phyloP scores from a whole-genome alignment of 805 yeast genomes.

The Myxozyma neglecta region DNA sequence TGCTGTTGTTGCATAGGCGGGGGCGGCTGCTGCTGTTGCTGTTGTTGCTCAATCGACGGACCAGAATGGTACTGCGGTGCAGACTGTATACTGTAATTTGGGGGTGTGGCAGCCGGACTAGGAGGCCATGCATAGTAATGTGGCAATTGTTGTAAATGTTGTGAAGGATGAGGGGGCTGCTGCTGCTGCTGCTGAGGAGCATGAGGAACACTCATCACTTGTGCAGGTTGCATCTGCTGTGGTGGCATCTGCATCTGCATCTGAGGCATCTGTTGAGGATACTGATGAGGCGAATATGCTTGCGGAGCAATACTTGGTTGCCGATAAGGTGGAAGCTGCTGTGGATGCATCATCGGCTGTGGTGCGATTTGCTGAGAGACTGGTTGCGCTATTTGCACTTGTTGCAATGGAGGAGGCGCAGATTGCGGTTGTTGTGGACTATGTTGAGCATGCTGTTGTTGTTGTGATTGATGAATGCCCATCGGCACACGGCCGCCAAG shows the following conservation, averaged over 20 bases:
- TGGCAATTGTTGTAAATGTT: conserved; percentile 20
- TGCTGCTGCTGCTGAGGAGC: conserved; percentile 6
- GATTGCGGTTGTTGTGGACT: background rate
- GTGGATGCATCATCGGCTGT: background rate
- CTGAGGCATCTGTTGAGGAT: conserved; percentile 18
- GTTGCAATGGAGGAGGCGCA: conserved; percentile 7
- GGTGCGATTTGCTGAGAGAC: background rate
- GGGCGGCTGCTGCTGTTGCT: background rate
- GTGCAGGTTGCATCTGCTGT: background rate
- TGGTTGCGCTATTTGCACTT: conserved; percentile 5
- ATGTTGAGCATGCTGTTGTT: conserved; percentile 1
- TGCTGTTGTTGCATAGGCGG: background rate
- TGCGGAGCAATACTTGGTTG: background rate
- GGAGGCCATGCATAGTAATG: conserved; percentile 44
- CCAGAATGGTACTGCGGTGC: conserved; percentile 12
- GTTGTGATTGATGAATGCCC: conserved; percentile 2
- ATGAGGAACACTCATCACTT: background rate
- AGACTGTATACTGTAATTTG: conserved; percentile 17
- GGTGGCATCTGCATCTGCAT: conserved; percentile 5
- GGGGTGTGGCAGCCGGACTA: conserved; percentile 50
- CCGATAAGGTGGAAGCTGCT: conserved; percentile 3
- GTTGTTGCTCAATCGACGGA: background rate
- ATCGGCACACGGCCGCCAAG: conserved; percentile 9
- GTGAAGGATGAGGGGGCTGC: conserved; percentile 19
- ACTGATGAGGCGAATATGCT: conserved; percentile 14